Base-by-base conservation (phyloP, 2,329 filamentous ascomycete species). In the Verticillium nonalfalfae region DNA sequence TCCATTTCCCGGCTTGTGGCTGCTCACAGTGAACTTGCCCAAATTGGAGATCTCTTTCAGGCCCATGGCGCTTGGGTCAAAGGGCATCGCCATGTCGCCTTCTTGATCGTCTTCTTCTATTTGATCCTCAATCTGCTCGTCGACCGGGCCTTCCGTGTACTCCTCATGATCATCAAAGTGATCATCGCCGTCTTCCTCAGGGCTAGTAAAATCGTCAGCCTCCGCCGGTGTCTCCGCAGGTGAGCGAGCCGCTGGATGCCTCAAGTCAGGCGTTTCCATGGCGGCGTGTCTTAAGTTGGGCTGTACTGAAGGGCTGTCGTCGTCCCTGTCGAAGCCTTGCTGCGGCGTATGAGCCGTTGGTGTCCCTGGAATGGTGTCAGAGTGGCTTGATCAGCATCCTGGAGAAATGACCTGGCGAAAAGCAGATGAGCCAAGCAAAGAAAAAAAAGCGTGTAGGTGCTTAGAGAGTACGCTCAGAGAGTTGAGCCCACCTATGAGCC, bases 11-110 rank as follows among this genome's bases (percentile, higher is more conserved):
- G 90, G 90, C 75, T 95, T 95, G 70, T 87, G 87, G 69, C 86
- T 91, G 72, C 88, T 91, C 67, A 94, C 90, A 11, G 90, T 93
- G 80, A 92, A 94, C 66, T 88, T 90, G 36, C 90, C 91, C 21
- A 95, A 81, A 64, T 92, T 93, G 68, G 89, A 91, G 71, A 95
- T 94, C 72, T 95, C 91, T 72, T 93, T 93, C 64, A 94, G 79
- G 54, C 87, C 81, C 11, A 81, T 71, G 18, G 80, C 80, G 18
- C 80, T 75, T 14, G 85, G 78, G 61, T 87, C 80, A 59, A 87
- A 83, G 1, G 72, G 69, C 4, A 70, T 66, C 18, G 69, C 70
- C 26, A 76, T 75, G 35, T 78, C 75, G 7, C 75, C 72, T 3
- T 73, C 73, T 5, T 65, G 73, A 13, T 73, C 71, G 1, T 76